These are phyloP conservation scores for Fusarium mundagurra DNA, from an alignment of 2,329 filamentous ascomycete genomes.

Conservation along the genomic window DNA sequence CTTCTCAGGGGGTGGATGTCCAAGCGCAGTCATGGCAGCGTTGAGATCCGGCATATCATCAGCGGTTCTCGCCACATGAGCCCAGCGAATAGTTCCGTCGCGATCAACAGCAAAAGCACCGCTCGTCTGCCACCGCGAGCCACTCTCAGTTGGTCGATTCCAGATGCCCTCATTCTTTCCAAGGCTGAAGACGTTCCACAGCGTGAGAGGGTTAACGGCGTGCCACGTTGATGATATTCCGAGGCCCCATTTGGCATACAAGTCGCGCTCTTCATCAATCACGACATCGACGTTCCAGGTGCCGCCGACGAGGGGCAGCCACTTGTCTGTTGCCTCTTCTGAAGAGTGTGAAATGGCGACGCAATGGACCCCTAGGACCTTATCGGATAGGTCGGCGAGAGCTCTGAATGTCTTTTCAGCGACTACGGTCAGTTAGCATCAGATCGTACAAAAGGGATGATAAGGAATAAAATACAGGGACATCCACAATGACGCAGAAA, in stretches of 20 bases:
- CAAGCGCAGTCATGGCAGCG: conserved; percentile 43
- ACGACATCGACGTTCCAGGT: conserved; percentile 67
- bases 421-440: conserved; percentile 54
- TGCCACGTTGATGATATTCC: conserved; percentile 70
- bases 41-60: conserved; percentile 47
- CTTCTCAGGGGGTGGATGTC: conserved; percentile 17
- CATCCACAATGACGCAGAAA: conserved; percentile 80
- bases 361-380: conserved; percentile 62
- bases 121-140: conserved; percentile 73
- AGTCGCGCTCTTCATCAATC: conserved; percentile 66
- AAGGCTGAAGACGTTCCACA: conserved; percentile 67
- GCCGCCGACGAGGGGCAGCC: conserved; percentile 66
- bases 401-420: conserved; percentile 72
- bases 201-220: conserved; percentile 65
- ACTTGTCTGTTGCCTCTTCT: conserved; percentile 62
- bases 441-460: not conserved
- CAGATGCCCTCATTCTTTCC: conserved; percentile 72
- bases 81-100: conserved; percentile 46
- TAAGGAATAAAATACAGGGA: conserved; percentile 62
- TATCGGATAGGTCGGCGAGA: conserved; percentile 62
- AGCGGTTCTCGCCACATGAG: conserved; percentile 45
- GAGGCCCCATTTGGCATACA: conserved; percentile 74
- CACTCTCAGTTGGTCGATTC: conserved; percentile 72
- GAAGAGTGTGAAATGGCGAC: conserved; percentile 71
- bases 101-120: conserved; percentile 67